phyloP scores from a whole-genome alignment of 73 alveolate genomes.

The Uronychia binucleata region DNA sequence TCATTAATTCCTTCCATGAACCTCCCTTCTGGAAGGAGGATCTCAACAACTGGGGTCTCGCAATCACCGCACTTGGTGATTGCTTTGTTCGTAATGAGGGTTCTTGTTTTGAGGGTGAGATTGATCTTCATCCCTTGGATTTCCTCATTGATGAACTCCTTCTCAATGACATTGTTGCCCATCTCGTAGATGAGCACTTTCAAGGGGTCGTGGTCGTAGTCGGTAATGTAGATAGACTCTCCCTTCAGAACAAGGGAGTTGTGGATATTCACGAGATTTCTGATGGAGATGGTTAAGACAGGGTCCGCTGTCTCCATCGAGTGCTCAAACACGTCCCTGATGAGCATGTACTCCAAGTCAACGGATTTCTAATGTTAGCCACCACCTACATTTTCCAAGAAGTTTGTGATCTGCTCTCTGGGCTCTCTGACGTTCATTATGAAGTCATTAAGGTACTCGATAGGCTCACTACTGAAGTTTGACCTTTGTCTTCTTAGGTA shows the following conservation, averaged over 20 bases:
- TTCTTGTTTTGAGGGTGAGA: slow-evolving; percentile 45
- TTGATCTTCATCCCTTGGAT: slow-evolving; percentile 36
- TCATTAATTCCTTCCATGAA: slow-evolving; percentile 32
- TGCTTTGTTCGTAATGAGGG: slow-evolving; percentile 27
- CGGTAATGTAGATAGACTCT: slow-evolving; percentile 6
- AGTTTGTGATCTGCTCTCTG: not conserved
- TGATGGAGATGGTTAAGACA: slow-evolving; percentile 26
- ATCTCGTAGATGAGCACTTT: slow-evolving; percentile 19
- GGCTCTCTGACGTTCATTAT: not conserved
- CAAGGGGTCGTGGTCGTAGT: slow-evolving; percentile 52
- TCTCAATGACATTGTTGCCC: slow-evolving; percentile 42
- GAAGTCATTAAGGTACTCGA: not conserved
- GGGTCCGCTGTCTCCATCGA: slow-evolving; percentile 38
- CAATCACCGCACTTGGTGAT: slow-evolving; percentile 53
- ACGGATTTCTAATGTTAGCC: not conserved
- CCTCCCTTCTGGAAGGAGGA: slow-evolving; percentile 12
- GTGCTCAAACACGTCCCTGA: slow-evolving; percentile 38
- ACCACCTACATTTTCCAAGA: not conserved
- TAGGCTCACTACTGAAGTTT: slow-evolving; percentile 6
- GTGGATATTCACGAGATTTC: slow-evolving; percentile 34
- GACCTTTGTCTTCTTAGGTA: not conserved
- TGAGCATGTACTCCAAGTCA: slow-evolving; percentile 29
- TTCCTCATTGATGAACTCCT: slow-evolving; percentile 41
- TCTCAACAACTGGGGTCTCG: slow-evolving; percentile 33
- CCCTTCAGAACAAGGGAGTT: slow-evolving; percentile 34